Percentiles rank a stretch among this genome's conserved stretches.
Evolutionary conservation across 129 eudicot genomes (phyloP).

Genomic region (Calendula officinalis): DNA sequence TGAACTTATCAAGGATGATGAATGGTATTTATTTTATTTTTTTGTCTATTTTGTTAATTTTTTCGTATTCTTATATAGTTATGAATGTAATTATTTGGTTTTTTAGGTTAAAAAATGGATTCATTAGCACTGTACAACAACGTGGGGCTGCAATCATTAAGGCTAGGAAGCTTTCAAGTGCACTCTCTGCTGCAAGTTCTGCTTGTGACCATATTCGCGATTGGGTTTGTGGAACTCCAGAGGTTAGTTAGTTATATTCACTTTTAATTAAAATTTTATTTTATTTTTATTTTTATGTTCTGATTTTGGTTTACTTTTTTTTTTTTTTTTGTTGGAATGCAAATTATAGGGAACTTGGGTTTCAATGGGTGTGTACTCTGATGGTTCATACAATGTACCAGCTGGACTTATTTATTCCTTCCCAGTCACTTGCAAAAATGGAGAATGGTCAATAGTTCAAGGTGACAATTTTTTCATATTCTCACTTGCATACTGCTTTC

Average conservation of each 20-base stretch:
- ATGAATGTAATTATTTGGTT: not conserved
- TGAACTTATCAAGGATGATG: slow-evolving; percentile 76
- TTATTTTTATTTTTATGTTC: not conserved
- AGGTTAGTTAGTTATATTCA: slow-evolving; percentile 42
- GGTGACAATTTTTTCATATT: slow-evolving; percentile 42
- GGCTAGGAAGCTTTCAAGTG: slow-evolving; percentile 97
- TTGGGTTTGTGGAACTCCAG: slow-evolving; percentile 99
- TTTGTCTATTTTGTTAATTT: not conserved
- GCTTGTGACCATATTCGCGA: slow-evolving; percentile 98
- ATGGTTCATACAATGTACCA: slow-evolving; percentile 94
- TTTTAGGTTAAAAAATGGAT: slow-evolving; percentile 82
- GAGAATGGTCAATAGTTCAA: slow-evolving; percentile 95
- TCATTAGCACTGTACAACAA: slow-evolving; percentile 87
- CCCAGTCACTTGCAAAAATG: slow-evolving; percentile 89
- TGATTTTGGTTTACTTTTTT: slow-evolving; percentile 1
- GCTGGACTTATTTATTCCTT: slow-evolving; percentile 91
- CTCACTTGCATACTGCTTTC: not conserved
- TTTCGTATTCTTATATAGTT: not conserved
- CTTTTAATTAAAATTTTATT: not conserved
- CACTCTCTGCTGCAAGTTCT: slow-evolving; percentile 94
- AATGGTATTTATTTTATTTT: slow-evolving; percentile 48
- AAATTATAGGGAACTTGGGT: slow-evolving; percentile 84
- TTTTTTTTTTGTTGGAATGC: not conserved
- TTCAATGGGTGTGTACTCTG: slow-evolving; percentile 98
- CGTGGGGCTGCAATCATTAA: slow-evolving; percentile 99